Percentiles rank a stretch among this genome's conserved stretches.
Evolutionary conservation across 2,329 filamentous ascomycete species (phyloP).

Genomic region (Aspergillus aculeatus): DNA sequence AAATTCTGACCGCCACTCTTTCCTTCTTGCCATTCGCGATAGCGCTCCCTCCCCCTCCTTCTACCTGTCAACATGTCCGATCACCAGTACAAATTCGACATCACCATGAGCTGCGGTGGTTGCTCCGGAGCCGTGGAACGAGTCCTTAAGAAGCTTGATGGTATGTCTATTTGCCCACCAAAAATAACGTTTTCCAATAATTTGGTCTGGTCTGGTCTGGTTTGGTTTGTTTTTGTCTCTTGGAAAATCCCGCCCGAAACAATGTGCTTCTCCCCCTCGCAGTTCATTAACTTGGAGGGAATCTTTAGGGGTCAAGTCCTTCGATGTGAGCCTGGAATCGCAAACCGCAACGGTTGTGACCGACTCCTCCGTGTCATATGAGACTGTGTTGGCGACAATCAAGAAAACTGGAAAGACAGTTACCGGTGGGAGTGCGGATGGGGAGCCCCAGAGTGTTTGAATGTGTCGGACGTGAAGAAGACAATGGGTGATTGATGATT

Average conservation of each 20-base stretch:
- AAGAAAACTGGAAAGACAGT: slow-evolving; percentile 95
- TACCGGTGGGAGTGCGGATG: slow-evolving; percentile 59
- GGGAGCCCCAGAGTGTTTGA: slow-evolving; percentile 38
- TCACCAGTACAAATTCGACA: slow-evolving; percentile 93
- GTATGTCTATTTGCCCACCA: slow-evolving; percentile 50
- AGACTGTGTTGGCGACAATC: slow-evolving; percentile 81
- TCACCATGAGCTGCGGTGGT: slow-evolving; percentile 91
- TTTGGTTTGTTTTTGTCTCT: too few species aligned
- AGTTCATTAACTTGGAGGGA: too few species aligned
- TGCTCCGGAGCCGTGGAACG: slow-evolving; percentile 93
- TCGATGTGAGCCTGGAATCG: slow-evolving; percentile 80
- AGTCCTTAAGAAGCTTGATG: slow-evolving; percentile 87
- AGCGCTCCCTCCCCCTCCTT: neutral
- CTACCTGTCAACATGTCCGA: slow-evolving; percentile 54
- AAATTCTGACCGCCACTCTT: neutral
- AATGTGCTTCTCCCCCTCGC: neutral
- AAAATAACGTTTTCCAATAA: too few species aligned
- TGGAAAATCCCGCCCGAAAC: too few species aligned
- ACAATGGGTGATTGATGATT: neutral
- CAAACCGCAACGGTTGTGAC: slow-evolving; percentile 79
- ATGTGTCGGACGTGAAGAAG: neutral
- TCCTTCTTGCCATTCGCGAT: neutral
- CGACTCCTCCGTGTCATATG: slow-evolving; percentile 67
- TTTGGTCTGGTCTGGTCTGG: too few species aligned
- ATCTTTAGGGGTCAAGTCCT: slow-evolving; percentile 73